Evolutionary conservation across 805 yeast genomes (phyloP).

Genomic region (Metschnikowia sp.): DNA sequence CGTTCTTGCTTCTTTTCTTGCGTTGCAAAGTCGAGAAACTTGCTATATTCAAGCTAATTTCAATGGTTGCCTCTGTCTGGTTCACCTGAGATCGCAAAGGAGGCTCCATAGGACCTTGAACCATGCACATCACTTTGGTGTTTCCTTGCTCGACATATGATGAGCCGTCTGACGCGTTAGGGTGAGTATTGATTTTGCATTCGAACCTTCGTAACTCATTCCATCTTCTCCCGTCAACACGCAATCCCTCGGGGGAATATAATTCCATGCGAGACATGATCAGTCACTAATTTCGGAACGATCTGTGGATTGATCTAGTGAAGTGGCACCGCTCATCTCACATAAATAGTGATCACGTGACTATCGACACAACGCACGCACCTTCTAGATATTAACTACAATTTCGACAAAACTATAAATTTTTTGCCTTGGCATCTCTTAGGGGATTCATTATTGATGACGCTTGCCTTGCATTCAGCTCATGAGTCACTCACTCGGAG

Average conservation of each 20-base stretch:
- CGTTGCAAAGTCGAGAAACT: conserved; percentile 79
- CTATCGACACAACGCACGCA: too few relatives aligned
- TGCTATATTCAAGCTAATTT: conserved; percentile 66
- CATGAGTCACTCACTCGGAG: too few relatives aligned
- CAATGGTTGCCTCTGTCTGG: conserved; percentile 52
- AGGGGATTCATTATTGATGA: too few relatives aligned
- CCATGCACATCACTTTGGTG: conserved; percentile 79
- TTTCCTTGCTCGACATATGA: conserved; percentile 90
- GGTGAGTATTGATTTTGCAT: conserved; percentile 83
- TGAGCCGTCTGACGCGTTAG: conserved; percentile 86
- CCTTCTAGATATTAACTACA: too few relatives aligned
- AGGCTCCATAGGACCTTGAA: conserved; percentile 91
- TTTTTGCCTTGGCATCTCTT: too few relatives aligned
- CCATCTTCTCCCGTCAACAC: conserved; percentile 94
- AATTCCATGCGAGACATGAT: conserved; percentile 69
- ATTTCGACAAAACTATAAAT: too few relatives aligned
- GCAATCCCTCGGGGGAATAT: conserved; percentile 91
- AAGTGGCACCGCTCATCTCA: not conserved
- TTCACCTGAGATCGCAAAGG: conserved; percentile 48
- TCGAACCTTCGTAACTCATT: conserved; percentile 83
- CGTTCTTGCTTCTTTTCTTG: conserved; percentile 64
- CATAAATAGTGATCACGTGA: conserved; percentile 9
- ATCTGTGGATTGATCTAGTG: too few relatives aligned
- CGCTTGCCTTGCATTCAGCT: too few relatives aligned
- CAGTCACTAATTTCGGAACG: not conserved